phyloP scores from a whole-genome alignment of 306 rosid genomes.

The Amphicarpaea edgeworthii region DNA sequence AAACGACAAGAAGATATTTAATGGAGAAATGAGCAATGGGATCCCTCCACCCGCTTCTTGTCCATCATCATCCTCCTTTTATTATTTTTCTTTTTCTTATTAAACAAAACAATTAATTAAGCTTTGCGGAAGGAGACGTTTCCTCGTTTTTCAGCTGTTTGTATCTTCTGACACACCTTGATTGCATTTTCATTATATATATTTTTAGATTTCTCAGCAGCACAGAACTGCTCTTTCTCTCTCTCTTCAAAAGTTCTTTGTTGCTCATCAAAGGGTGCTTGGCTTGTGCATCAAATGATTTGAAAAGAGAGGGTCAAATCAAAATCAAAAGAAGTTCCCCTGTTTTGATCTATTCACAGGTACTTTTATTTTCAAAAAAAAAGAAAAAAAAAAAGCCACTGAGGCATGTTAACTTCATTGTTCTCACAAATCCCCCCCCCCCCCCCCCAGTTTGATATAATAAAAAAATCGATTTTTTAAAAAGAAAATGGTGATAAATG shows the following conservation, averaged over 20 bases:
- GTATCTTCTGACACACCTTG: conserved; percentile 82
- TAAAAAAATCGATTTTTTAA: neutral
- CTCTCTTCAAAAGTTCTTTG: conserved; percentile 55
- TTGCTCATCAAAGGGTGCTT: conserved; percentile 68
- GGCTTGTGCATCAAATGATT: conserved; percentile 71
- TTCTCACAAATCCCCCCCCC: neutral
- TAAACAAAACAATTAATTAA: conserved; percentile 50
- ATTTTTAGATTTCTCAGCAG: conserved; percentile 50
- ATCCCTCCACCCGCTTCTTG: conserved; percentile 66
- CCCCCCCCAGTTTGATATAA: conserved; percentile 31
- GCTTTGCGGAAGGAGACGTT: conserved; percentile 90
- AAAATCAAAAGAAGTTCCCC: conserved; percentile 68
- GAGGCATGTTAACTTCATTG: conserved; percentile 34
- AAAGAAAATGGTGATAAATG: conserved; percentile 38
- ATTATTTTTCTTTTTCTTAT: conserved; percentile 3
- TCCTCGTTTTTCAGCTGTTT: conserved; percentile 94
- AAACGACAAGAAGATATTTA: conserved; percentile 97
- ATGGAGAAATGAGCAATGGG: conserved; percentile 69
- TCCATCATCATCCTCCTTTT: conserved; percentile 47
- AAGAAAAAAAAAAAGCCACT: neutral
- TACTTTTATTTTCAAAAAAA: conserved; percentile 45
- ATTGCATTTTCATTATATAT: conserved; percentile 53
- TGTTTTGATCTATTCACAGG: conserved; percentile 75
- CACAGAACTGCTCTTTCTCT: conserved; percentile 51
- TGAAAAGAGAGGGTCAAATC: conserved; percentile 89